Base-by-base conservation (phyloP, 768 basidiomycete genomes). In the Trametes cubensis region DNA sequence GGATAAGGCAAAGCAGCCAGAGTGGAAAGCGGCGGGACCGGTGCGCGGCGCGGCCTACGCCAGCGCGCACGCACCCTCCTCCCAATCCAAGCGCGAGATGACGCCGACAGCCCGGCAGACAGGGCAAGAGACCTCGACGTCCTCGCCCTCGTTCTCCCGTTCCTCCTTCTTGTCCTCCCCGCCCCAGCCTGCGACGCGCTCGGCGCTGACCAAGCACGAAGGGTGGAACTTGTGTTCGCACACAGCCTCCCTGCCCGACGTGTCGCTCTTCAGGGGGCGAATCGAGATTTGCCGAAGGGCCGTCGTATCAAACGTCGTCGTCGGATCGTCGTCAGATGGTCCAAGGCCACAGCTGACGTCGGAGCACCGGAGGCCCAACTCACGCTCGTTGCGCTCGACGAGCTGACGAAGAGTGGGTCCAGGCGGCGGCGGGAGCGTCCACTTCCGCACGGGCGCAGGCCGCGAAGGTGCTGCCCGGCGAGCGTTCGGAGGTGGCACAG, bases 291-390 rank as follows among this genome's bases (percentile, higher is more conserved):
- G 62, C 51, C 70, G 55, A 20, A 67, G 53, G 13, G 55, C 44
- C n/a, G 65, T 46, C 8, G 62, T 51, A 53, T 70, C 68, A 60
- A 70, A 41, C 26, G 61, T 52, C 42, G 69, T 63, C n/a, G 60
- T 39, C 7, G 69, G 69, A 44, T 72, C 71, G 30, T 72, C 71
- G 62, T 72, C 71, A 2, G 69, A 69, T 1, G 71, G 71, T 6
- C 89, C 91, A 28, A 91, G 71, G 2, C 88, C 89, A 72, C 91
- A 93, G 62, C 84, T 85, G 28, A 85, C 74, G 67, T 92, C 90
- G 41, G 77, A 83, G 71, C 91, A 93, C 51, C 91, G 79, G 67
- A 90, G 69, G 0, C 89, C 90, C 21, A 83, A 80, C 70, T 90
- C 88, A 21, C 86, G 82, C 72, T 92, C 91, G 58, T 83, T 79